Conservation (phyloP, 441 rosid genomes). For the Bocquillonia castaneifolia region DNA sequence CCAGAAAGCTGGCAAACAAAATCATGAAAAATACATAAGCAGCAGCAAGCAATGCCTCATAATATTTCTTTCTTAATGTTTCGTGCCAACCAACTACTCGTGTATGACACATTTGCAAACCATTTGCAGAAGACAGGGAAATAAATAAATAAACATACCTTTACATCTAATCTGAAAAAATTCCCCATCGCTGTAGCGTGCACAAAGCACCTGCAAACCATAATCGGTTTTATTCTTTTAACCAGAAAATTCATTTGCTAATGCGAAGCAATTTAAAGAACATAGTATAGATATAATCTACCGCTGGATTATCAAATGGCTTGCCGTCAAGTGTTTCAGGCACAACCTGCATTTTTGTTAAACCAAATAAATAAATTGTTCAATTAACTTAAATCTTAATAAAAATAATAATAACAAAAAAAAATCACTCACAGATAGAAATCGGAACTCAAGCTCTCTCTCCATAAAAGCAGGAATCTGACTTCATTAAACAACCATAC, state of each 20-base stretch:
- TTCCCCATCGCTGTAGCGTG: slow-evolving; percentile 74
- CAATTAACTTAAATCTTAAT: not conserved
- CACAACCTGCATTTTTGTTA: slow-evolving; percentile 40
- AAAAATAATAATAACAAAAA: not conserved
- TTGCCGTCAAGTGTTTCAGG: slow-evolving; percentile 71
- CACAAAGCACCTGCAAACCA: slow-evolving; percentile 70
- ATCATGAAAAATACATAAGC: not conserved
- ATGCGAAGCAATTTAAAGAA: not conserved
- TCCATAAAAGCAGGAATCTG: slow-evolving; percentile 84
- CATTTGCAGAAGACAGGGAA: not conserved
- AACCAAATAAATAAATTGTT: not conserved
- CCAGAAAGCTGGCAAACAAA: not conserved
- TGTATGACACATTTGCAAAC: too few species aligned
- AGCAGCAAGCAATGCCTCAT: not conserved
- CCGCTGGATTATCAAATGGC: slow-evolving; percentile 52
- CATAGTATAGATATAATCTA: slow-evolving; percentile 27
- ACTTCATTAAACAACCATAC: slow-evolving; percentile 20
- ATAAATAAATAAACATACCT: slow-evolving; percentile 38
- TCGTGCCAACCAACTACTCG: not conserved
- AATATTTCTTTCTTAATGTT: not conserved
- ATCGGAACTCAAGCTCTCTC: slow-evolving; percentile 83
- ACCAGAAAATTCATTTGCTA: not conserved
- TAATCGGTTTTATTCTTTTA: slow-evolving; percentile 11
- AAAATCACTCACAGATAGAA: slow-evolving; percentile 54
- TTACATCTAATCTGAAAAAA: slow-evolving; percentile 68